Evolutionary conservation across 208 protist species (phyloP).

Genomic region (Crithidia sp.): DNA sequence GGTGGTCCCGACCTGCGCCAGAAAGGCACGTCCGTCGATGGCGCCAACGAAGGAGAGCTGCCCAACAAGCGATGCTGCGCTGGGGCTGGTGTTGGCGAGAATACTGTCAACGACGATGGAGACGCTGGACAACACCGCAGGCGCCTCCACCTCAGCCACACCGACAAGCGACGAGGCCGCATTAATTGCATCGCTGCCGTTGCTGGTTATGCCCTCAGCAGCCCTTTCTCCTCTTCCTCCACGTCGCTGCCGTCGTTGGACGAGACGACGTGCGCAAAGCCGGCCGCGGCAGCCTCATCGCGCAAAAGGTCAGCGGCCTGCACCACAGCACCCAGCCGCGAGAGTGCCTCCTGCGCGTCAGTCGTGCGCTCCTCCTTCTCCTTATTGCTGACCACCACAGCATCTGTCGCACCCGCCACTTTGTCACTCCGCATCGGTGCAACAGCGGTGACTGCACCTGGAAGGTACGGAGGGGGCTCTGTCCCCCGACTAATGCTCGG

Average conservation of each 20-base stretch:
- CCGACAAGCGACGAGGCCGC: conserved; percentile 15
- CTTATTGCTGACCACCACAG: not conserved
- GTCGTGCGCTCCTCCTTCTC: too few relatives aligned
- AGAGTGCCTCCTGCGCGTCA: not conserved
- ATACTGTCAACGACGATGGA: conserved; percentile 52
- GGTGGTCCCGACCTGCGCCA: conserved; percentile 78
- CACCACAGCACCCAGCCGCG: conserved; percentile 25
- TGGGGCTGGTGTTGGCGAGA: conserved; percentile 43
- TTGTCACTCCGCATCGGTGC: too few relatives aligned
- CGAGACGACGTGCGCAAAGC: conserved; percentile 8
- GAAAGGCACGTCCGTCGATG: conserved; percentile 51
- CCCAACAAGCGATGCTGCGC: conserved; percentile 56
- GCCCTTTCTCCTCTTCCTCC: not conserved
- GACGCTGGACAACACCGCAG: conserved; percentile 51
- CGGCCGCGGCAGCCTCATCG: conserved; percentile 10
- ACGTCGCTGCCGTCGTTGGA: conserved; percentile 4
- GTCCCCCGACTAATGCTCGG: too few relatives aligned
- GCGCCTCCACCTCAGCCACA: conserved; percentile 16
- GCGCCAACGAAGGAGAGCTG: conserved; percentile 68
- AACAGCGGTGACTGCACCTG: too few relatives aligned
- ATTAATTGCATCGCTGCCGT: not conserved
- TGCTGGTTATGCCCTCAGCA: too few relatives aligned
- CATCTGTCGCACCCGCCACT: not conserved
- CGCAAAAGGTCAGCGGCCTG: conserved; percentile 28
- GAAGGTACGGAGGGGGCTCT: too few relatives aligned